Conservation (phyloP, 2,329 filamentous ascomycete species). For the Alternaria atra region DNA sequence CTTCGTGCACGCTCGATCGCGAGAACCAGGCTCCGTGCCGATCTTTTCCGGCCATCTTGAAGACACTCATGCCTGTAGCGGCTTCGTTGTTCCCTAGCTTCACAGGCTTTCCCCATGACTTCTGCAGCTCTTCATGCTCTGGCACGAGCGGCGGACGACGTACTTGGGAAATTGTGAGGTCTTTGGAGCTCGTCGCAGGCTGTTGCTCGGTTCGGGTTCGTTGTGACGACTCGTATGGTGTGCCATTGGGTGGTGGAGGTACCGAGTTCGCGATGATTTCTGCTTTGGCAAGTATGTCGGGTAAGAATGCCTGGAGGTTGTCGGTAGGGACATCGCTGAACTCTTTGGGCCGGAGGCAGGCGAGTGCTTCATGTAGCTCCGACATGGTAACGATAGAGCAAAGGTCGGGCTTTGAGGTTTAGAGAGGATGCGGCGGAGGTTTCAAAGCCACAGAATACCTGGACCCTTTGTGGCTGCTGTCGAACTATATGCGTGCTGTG, state of each 20-base stretch:
- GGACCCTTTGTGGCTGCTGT: neutral
- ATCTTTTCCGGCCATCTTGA: constrained; percentile 81
- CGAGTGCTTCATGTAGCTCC: constrained; percentile 57
- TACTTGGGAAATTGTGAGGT: constrained; percentile 63
- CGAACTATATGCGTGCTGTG: constrained; percentile 6
- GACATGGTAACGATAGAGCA: constrained; percentile 30
- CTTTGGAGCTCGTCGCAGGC: constrained; percentile 58
- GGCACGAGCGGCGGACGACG: constrained; percentile 60
- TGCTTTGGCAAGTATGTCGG: constrained; percentile 60
- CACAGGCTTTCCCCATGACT: constrained; percentile 85
- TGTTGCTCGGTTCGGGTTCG: constrained; percentile 68
- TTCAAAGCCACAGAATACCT: neutral
- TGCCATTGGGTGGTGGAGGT: constrained; percentile 64
- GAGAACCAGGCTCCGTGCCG: constrained; percentile 91
- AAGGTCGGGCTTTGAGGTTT: neutral
- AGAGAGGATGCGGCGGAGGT: neutral
- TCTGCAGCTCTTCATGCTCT: constrained; percentile 70
- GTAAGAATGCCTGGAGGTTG: constrained; percentile 53
- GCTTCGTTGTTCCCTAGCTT: constrained; percentile 78
- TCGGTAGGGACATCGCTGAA: constrained; percentile 57
- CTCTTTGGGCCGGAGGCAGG: constrained; percentile 54
- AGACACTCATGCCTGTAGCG: constrained; percentile 78
- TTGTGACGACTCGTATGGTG: constrained; percentile 55
- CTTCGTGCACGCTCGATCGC: constrained; percentile 81
- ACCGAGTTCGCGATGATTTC: constrained; percentile 80